Percentiles rank a stretch among this genome's conserved stretches.
These are phyloP conservation scores for Austroboletus niveus DNA, from an alignment of 1,284 basidiomycete genomes.

Conservation along the genomic window DNA sequence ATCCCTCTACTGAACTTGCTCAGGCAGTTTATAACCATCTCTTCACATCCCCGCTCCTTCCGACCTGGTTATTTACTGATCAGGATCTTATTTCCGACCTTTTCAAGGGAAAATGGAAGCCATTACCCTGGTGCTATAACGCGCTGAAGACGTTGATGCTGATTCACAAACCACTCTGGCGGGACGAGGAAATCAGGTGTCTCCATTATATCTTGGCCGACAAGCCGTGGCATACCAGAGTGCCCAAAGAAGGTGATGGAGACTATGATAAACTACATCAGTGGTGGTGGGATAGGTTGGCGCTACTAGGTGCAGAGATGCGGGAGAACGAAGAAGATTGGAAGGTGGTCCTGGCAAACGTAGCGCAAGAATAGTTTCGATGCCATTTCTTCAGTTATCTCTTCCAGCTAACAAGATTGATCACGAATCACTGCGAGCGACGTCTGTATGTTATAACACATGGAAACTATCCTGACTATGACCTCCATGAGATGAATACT, in stretches of 20 bases:
- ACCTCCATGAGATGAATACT: constrained; percentile 85
- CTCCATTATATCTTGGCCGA: constrained; percentile 74
- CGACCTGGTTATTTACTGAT: constrained; percentile 82
- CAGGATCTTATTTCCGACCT: constrained; percentile 87
- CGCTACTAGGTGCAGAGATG: constrained; percentile 50
- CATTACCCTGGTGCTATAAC: constrained; percentile 83
- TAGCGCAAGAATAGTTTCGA: constrained; percentile 32
- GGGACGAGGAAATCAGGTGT: constrained; percentile 73
- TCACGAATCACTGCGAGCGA: not conserved
- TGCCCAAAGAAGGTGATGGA: constrained; percentile 31
- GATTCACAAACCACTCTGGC: constrained; percentile 72
- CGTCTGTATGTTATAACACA: not conserved
- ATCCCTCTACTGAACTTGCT: constrained; percentile 65
- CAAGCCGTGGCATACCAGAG: constrained; percentile 70
- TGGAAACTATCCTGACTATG: constrained; percentile 28
- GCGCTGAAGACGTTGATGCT: constrained; percentile 77
- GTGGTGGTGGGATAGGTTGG: constrained; percentile 80
- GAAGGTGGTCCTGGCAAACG: constrained; percentile 50
- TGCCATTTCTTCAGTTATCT: constrained; percentile 1
- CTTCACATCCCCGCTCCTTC: constrained; percentile 64
- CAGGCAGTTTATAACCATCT: constrained; percentile 59
- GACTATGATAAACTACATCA: constrained; percentile 51
- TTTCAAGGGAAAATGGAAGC: constrained; percentile 74
- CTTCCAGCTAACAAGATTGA: not conserved
- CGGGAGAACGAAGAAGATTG: constrained; percentile 47